These are phyloP conservation scores for Phytophthora citrophthora DNA, from an alignment of 352 stramenopile genomes.

Conservation along the genomic window DNA sequence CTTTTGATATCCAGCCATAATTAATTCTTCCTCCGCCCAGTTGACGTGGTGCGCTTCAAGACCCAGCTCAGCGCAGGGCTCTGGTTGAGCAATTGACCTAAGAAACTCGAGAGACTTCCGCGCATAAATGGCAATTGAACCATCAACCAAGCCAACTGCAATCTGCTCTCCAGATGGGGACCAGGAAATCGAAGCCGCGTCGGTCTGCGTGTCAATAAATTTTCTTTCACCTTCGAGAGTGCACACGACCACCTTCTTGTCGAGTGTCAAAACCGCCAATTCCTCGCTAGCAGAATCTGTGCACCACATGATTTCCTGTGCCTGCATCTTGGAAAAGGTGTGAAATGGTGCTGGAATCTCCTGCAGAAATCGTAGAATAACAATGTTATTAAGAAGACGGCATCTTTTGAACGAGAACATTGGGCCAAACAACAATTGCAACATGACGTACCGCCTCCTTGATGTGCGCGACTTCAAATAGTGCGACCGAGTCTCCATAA, in stretches of 20 bases:
- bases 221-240: slow-evolving; percentile 32
- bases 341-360: slow-evolving; percentile 38
- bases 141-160: slow-evolving; percentile 46
- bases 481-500: slow-evolving; percentile 48
- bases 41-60: slow-evolving; percentile 73
- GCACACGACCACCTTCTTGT: slow-evolving; percentile 52
- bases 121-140: slow-evolving; percentile 45
- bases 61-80: slow-evolving; percentile 37
- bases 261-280: slow-evolving; percentile 51
- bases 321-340: slow-evolving; percentile 41
- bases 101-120: slow-evolving; percentile 31
- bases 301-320: slow-evolving; percentile 63
- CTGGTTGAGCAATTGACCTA: slow-evolving; percentile 46
- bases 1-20: slow-evolving; percentile 66
- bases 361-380: slow-evolving; percentile 26
- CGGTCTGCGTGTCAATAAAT: slow-evolving; percentile 20
- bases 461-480: slow-evolving; percentile 70
- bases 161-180: slow-evolving; percentile 51
- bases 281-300: slow-evolving; percentile 23
- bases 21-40: slow-evolving; percentile 72
- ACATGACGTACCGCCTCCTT: slow-evolving; percentile 47
- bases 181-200: slow-evolving; percentile 54
- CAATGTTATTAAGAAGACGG: slow-evolving; percentile 5
- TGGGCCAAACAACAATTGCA: background rate
- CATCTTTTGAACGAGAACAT: background rate